A percentile compares a stretch with the other conserved stretches of the same genome.
phyloP scores from a whole-genome alignment of 2,329 filamentous ascomycete genomes.

The Aspergillus hortae region DNA sequence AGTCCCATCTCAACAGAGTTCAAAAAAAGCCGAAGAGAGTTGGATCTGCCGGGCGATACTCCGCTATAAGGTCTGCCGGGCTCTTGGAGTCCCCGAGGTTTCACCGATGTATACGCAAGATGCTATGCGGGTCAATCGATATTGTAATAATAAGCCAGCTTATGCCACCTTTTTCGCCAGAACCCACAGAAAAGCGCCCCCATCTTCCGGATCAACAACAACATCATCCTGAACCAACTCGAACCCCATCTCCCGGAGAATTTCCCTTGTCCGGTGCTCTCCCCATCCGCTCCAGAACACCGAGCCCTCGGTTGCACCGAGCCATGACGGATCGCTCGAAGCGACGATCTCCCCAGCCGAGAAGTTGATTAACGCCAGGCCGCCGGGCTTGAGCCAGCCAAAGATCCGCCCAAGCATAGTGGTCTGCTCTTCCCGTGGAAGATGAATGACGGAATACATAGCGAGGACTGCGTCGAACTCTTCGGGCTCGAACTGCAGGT shows the following conservation, averaged over 20 bases:
- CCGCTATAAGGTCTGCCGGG: too few relatives aligned
- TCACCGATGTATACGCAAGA: too few relatives aligned
- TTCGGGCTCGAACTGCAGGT: constrained; percentile 28
- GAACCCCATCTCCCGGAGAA: constrained; percentile 22
- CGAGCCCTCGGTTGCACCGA: constrained; percentile 27
- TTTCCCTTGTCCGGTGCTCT: constrained; percentile 26
- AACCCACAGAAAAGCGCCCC: constrained; percentile 19
- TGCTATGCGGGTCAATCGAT: too few relatives aligned
- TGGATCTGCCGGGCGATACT: too few relatives aligned
- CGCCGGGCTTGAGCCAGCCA: constrained; percentile 52
- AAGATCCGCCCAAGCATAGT: constrained; percentile 44
- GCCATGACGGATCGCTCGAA: constrained; percentile 23
- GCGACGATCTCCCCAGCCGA: constrained; percentile 20
- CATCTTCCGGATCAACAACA: constrained; percentile 7
- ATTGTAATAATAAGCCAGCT: too few relatives aligned
- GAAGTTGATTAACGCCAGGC: constrained; percentile 50
- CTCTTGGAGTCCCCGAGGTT: too few relatives aligned
- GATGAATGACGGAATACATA: constrained; percentile 56
- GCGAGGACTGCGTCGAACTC: constrained; percentile 50
- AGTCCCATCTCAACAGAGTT: too few relatives aligned
- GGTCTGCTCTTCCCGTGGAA: constrained; percentile 51
- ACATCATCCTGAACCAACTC: constrained; percentile 23
- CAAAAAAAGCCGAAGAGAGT: too few relatives aligned
- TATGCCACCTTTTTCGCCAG: constrained; percentile 9
- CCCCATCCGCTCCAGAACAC: constrained; percentile 44